Percentiles rank a stretch among this genome's conserved stretches.
Conservation (phyloP, 169 alveolate species). For the Eimeria necatrix region DNA sequence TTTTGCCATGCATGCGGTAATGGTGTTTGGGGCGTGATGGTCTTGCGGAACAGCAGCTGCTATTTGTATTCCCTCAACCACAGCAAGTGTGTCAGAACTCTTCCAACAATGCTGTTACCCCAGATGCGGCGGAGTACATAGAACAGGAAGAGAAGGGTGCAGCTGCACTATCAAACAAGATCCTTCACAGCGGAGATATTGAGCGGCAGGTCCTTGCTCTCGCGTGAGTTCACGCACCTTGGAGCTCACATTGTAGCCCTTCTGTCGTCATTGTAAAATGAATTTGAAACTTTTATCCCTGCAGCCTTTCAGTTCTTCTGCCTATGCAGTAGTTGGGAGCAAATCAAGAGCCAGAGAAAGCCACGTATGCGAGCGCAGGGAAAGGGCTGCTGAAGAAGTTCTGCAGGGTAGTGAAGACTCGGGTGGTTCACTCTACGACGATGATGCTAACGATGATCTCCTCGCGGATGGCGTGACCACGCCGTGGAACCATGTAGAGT, state of each 20-base stretch:
- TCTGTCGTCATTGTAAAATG: neutral
- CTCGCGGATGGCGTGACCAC: constrained; percentile 24
- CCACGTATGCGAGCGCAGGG: constrained; percentile 26
- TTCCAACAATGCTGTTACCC: neutral
- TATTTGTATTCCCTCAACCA: too few relatives aligned
- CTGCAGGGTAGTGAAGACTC: constrained; percentile 54
- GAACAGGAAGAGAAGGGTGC: constrained; percentile 37
- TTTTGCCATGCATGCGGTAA: neutral
- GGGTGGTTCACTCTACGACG: constrained; percentile 47
- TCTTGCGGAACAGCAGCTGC: neutral
- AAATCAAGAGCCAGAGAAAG: neutral
- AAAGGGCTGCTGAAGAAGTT: constrained; percentile 62
- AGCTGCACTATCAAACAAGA: neutral
- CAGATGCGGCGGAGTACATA: constrained; percentile 61
- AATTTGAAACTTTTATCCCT: neutral
- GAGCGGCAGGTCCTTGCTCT: constrained; percentile 65
- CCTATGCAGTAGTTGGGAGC: neutral
- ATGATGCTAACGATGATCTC: constrained; percentile 71
- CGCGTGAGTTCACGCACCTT: constrained; percentile 31
- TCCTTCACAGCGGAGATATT: constrained; percentile 23
- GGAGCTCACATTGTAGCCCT: neutral
- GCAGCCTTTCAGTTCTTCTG: neutral
- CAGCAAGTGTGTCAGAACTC: neutral
- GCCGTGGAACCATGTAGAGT: constrained; percentile 43
- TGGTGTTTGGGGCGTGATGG: neutral